Conservation (phyloP, 2,329 filamentous ascomycete genomes). For the Botrytis medusae region DNA sequence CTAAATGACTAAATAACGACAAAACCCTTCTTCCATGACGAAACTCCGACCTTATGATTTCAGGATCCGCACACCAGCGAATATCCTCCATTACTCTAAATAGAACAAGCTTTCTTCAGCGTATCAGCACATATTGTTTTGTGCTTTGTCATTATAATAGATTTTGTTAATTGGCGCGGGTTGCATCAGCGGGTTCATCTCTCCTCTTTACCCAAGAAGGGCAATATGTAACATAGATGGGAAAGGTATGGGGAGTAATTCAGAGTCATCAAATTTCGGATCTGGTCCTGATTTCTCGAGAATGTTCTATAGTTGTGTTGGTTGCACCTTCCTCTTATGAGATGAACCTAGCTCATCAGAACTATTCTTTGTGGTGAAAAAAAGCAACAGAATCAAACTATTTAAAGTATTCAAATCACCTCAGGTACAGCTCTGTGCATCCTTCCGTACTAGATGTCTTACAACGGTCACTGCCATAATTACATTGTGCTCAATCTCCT, state of each 20-base stretch:
- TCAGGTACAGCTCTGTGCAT: background rate
- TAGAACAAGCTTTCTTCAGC: constrained; percentile 27
- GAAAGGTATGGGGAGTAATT: constrained; percentile 30
- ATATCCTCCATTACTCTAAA: constrained; percentile 17
- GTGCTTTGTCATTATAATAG: constrained; percentile 38
- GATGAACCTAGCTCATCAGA: background rate
- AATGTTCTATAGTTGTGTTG: background rate
- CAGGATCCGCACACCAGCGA: constrained; percentile 12
- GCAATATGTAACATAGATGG: constrained; percentile 40
- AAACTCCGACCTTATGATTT: constrained; percentile 16
- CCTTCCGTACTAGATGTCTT: background rate
- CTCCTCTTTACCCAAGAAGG: constrained; percentile 37
- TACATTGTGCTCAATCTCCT: background rate
- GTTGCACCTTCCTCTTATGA: constrained; percentile 4
- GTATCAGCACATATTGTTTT: constrained; percentile 37
- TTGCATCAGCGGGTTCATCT: constrained; percentile 42
- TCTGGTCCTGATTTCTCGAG: background rate
- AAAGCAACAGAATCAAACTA: background rate
- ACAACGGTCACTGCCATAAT: background rate
- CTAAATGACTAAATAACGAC: constrained; percentile 36
- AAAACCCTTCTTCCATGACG: constrained; percentile 4
- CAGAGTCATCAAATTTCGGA: constrained; percentile 20
- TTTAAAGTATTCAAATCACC: background rate
- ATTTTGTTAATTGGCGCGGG: constrained; percentile 35
- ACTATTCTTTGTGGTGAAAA: background rate